Conservation (phyloP, 345 rosid species). For the Euphorbia peplus region DNA sequence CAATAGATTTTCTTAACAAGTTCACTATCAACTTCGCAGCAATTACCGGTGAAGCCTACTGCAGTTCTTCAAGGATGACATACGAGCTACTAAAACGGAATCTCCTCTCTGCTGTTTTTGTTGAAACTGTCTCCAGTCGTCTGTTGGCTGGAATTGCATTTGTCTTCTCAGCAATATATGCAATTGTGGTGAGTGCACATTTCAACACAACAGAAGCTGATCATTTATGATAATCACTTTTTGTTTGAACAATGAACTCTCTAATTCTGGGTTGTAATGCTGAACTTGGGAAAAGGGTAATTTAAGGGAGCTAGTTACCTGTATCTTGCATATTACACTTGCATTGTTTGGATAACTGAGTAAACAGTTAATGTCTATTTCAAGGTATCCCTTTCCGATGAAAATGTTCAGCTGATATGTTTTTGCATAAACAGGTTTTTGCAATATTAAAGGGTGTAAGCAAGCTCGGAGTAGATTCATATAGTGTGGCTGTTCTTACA, state of each 20-base stretch:
- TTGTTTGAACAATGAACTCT: not conserved
- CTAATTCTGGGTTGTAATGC: not conserved
- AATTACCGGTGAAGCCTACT: conserved; percentile 86
- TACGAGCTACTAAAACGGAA: conserved; percentile 85
- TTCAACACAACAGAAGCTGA: not conserved
- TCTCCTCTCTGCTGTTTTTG: conserved; percentile 83
- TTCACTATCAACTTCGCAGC: conserved; percentile 92
- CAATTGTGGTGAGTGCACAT: conserved; percentile 55
- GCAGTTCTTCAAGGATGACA: conserved; percentile 84
- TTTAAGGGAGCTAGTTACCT: not conserved
- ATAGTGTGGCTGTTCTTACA: conserved; percentile 55
- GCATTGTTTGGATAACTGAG: not conserved
- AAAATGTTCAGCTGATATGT: not conserved
- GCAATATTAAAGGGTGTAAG: conserved; percentile 59
- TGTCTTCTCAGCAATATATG: conserved; percentile 74
- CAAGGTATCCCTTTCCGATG: not conserved
- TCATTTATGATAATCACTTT: not conserved
- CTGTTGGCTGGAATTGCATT: conserved; percentile 65
- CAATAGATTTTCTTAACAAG: conserved; percentile 80
- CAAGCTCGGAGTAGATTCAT: conserved; percentile 54
- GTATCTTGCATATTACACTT: not conserved
- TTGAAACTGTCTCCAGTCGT: conserved; percentile 81
- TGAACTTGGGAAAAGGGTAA: not conserved
- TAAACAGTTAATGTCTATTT: not conserved
- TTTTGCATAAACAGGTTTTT: conserved; percentile 48